A percentile compares a stretch with the other conserved stretches of the same genome.
phyloP scores from a whole-genome alignment of 495 filamentous ascomycete species.

The Xylaria scruposa region DNA sequence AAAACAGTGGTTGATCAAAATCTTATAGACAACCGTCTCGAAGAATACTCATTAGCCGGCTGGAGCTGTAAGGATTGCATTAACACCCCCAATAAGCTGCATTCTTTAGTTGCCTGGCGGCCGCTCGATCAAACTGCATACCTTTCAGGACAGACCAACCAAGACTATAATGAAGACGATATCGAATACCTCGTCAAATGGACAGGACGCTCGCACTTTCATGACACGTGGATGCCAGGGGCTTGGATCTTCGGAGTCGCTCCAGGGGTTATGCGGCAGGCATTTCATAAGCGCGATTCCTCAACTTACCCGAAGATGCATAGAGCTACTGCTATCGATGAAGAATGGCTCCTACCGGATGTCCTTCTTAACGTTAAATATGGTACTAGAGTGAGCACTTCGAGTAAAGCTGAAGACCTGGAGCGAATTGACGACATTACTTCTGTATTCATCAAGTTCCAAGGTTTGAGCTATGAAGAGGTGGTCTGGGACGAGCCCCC shows the following conservation, averaged over 20 bases:
- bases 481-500: constrained; percentile 89
- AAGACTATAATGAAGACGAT: constrained; percentile 65
- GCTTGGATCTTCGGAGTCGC: constrained; percentile 88
- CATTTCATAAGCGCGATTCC: constrained; percentile 75
- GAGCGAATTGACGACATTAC: constrained; percentile 70
- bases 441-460: constrained; percentile 83
- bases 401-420: constrained; percentile 69
- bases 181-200: constrained; percentile 94
- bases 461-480: constrained; percentile 94
- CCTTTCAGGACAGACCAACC: constrained; percentile 49
- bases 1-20: constrained; percentile 47
- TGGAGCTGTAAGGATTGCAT: constrained; percentile 82
- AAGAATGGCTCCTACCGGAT: constrained; percentile 83
- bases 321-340: constrained; percentile 79
- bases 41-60: constrained; percentile 64
- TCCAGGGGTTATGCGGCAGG: constrained; percentile 65
- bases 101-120: constrained; percentile 85
- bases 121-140: constrained; percentile 63
- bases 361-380: constrained; percentile 84
- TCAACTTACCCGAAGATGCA: constrained; percentile 69
- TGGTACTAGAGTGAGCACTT: constrained; percentile 38
- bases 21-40: constrained; percentile 44
- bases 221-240: constrained; percentile 83
- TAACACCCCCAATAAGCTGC: constrained; percentile 64
- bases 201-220: constrained; percentile 77